Base-by-base conservation (phyloP, 1,284 basidiomycete species). In the Exobasidium cylindrosporum region DNA sequence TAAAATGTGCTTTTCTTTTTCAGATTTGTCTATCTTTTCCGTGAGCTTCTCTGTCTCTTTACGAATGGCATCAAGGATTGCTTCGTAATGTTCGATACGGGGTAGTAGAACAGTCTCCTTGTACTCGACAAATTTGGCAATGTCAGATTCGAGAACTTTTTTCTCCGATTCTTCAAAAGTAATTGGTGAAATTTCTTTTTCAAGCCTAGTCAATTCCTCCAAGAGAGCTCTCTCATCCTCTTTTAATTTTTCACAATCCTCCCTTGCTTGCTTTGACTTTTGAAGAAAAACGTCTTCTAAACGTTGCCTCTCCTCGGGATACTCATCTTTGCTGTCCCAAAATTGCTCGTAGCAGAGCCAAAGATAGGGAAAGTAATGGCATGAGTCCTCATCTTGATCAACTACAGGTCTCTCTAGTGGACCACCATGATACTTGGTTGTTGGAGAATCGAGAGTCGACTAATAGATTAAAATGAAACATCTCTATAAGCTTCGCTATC, bases 301-400 rank as follows among this genome's bases (percentile, higher is more conserved):
- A 61, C 63, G 69, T 32, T 64, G 71, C 29, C 67, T 65, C 54
- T 79, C 74, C 50, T 79, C 77, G 1, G 78, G 78, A 47, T 72
- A 79, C 3, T 65, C 67, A 61, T 79, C 78, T 60, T 79, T 66
- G 62, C 73, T 73, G 50, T 74, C 66, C 78, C 78, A 79, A 62
- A 79, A 79, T 50, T 68, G 65, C 28, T 74, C 72, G 65, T 79
- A 79, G 68, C 74, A 77, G 49, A 67, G 65, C 77, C 77, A 79
- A 6, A 78, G 65, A 64, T 72, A 78, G 26, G 70, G 73, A 60
- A 70, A 77, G 59, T 78, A 77, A 17, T 73, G 72, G 44, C 75
- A 69, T 4, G 67, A 63, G 54, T 73, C 72, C 32, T 57, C 58
- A 13, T 74, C 77, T 14, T 72, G 68, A 57, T 74, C 68, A 0